Conservation (phyloP, 2,329 filamentous ascomycete species). For the Colletotrichum sp. region DNA sequence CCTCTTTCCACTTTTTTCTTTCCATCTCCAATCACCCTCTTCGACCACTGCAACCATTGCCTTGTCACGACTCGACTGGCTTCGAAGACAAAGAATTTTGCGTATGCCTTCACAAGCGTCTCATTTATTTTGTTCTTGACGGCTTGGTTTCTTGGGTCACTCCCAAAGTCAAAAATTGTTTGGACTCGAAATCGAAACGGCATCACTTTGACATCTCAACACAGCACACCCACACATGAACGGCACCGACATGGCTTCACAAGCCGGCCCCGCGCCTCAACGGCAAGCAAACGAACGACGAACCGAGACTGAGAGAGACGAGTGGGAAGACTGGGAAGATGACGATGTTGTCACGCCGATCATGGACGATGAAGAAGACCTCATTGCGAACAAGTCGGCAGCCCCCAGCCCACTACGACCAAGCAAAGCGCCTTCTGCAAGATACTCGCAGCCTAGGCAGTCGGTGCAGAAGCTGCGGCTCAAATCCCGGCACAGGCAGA, state of each 20-base stretch:
- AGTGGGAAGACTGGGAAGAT: slow-evolving; percentile 61
- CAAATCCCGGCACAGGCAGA: slow-evolving; percentile 66
- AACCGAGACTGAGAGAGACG: slow-evolving; percentile 32
- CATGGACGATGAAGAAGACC: slow-evolving; percentile 39
- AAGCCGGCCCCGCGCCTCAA: neutral
- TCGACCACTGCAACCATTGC: neutral
- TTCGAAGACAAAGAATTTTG: neutral
- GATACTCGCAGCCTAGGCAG: slow-evolving; percentile 25
- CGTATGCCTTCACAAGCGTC: neutral
- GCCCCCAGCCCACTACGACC: slow-evolving; percentile 12
- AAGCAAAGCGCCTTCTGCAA: slow-evolving; percentile 8
- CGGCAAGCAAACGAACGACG: neutral
- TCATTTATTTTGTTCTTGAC: neutral
- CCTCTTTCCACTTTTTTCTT: neutral
- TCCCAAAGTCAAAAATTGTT: neutral
- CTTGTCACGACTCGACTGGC: neutral
- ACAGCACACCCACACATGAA: neutral
- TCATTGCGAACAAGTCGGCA: slow-evolving; percentile 23
- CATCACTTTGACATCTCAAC: neutral
- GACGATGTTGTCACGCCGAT: slow-evolving; percentile 47
- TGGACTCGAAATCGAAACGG: neutral
- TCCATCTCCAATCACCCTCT: neutral
- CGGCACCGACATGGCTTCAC: slow-evolving; percentile 1
- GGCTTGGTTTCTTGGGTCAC: neutral
- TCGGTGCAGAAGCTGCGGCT: slow-evolving; percentile 48